phyloP scores from a whole-genome alignment of 164 flowering plant species.

The Brasenia schreberi region DNA sequence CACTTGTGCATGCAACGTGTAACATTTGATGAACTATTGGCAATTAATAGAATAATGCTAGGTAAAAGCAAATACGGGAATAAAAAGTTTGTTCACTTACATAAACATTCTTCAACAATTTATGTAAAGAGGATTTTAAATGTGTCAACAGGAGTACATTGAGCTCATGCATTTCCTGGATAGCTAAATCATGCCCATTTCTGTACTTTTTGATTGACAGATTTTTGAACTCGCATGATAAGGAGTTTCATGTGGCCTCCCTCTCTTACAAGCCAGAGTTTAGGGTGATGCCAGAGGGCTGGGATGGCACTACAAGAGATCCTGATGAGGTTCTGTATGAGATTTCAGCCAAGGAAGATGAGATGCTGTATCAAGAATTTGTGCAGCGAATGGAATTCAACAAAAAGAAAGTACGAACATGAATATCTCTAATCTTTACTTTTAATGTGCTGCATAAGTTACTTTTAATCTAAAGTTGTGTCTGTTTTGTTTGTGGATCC shows the following conservation, averaged over 20 bases:
- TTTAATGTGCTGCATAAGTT: no score
- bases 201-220: conserved; percentile 23
- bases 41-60: no score
- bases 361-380: conserved; percentile 73
- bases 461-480: not conserved
- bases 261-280: conserved; percentile 93
- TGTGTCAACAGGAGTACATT: no score
- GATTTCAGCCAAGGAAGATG: conserved; percentile 84
- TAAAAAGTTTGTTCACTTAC: no score
- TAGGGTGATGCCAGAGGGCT: conserved; percentile 96
- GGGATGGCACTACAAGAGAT: conserved; percentile 91
- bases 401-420: conserved; percentile 51
- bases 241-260: conserved; percentile 92
- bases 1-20: no score
- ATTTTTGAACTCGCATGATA: conserved; percentile 65
- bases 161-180: no score
- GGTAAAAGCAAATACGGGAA: no score
- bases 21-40: no score
- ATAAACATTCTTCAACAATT: no score
- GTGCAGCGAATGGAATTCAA: conserved; percentile 72
- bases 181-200: no score
- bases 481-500: not conserved
- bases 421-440: not conserved
- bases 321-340: conserved; percentile 91
- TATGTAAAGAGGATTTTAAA: no score